Base-by-base conservation (phyloP, 2,329 filamentous ascomycete genomes). In the Hymenoscyphus fructigenus region DNA sequence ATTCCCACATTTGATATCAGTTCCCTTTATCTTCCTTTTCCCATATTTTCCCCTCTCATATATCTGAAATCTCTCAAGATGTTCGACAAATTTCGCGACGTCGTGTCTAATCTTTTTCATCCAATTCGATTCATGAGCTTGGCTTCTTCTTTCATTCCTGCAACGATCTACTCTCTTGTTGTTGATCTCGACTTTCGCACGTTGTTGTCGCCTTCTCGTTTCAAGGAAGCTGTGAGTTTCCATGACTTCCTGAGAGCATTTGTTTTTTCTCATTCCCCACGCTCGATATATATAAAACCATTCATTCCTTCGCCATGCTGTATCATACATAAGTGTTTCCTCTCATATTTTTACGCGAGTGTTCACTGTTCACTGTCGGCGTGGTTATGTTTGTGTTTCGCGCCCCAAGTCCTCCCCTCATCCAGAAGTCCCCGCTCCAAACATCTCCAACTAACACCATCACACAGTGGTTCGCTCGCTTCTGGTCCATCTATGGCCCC, bases 401-500 rank as follows among this genome's bases (percentile, higher is more conserved):
- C 14, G 17, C 12, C 4, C 12, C 36, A 20, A 5, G 12, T 50
- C 6, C 44, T 12, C n/a, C 6, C n/a, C 20, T 23, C n/a, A 3
- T 50, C 44, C 44, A 12, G n/a, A 7, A 23, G 23, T 23, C 44
- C n/a, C 9, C n/a, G 10, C 20, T 23, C n/a, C 7, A 23, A 5
- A 23, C 7, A 38, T 38, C 17, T 17, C 81, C 78, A n/a, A 78
- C 75, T 1, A 72, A 75, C 1, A 44, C 26, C 14, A 68, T 62
- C 70, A 77, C 71, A 77, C 56, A 74, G 67, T 88, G 87, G 84
- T 91, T 90, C 76, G 81, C 81, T 61, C 76, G 77, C 50, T 89
- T 90, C 76, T 91, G 88, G 88, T 75, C 76, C 38, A 78, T 73
- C 62, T 79, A 81, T 56, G 86, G 86, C 0, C 85, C 87, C 0